Base-by-base conservation (phyloP, 331 rosid genomes). In the Ulmus americana region DNA sequence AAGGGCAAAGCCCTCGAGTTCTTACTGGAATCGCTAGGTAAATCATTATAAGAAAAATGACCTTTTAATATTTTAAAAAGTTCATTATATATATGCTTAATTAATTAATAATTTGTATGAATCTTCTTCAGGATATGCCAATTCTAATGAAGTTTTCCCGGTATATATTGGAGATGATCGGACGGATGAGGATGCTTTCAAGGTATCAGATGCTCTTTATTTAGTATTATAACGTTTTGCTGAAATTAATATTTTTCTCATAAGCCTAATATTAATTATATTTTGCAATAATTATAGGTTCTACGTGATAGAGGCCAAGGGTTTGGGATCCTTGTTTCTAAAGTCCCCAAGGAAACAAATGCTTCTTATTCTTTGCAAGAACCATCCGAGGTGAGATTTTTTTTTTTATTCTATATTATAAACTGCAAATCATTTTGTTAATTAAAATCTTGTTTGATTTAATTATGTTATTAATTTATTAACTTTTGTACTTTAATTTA, bases 161-260 rank as follows among this genome's bases (percentile, higher is more conserved):
- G 73, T 92, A 49, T 92, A 92, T 20, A 85, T 92, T 7, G 98
- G 98, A 55, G 98, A 92, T 76, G 98, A 92, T 81, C 84, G 80
- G 48, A 88, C 98, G 0, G 98, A 92, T 13, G 98, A 92, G 72
- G 98, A 92, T 74, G 98, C 98, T 40, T 92, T 92, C 59, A 85
- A 86, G 95, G 97, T 87, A 81, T 60, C 22, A 53, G 22, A 74
- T 70, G 38, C 40, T 8, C 4, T 53, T 15, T 22, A 38, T 7
- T 8, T 9, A 46, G 10, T 7, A 9, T 14, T 3, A 38, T 53
- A 38, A 28, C 2, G 3, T 63, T 59, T 40, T n/a, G 22, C 11
- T 12, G 14, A 15, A 10, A 58, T 39, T 61, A 1, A 38, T 59
- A 39, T 42, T 42, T 35, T 61, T 41, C 6, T 10, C 43, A 42